Base-by-base conservation (phyloP, 495 filamentous ascomycete species). In the Annulohypoxylon bovei region DNA sequence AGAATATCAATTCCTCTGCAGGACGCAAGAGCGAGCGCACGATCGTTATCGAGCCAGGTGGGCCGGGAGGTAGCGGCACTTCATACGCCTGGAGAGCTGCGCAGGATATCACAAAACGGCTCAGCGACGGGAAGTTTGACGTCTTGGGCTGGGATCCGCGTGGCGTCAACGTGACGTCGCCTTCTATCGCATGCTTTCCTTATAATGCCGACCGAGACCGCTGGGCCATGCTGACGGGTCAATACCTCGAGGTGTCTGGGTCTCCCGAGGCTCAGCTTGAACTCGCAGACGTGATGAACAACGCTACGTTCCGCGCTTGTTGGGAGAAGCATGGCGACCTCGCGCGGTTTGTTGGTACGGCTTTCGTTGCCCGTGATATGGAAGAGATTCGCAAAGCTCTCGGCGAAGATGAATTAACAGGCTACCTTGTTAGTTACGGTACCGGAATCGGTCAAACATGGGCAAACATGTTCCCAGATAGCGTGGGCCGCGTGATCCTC, bases 341-440 rank as follows among this genome's bases (percentile, higher is more conserved):
- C 0, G 74, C 72, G 6, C 78, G 79, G 14, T 84, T 84, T 40
- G 50, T 83, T 1, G 68, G 73, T 40, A 84, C 82, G 23, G 77
- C 81, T 0, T 76, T 80, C 46, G 83, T 86, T 8, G 81, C 81
- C 8, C 77, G 80, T 27, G 84, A 87, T 68, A 75, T 86, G 71
- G 78, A 86, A 27, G 79, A 83, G 64, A 86, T 86, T 61, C 78
- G 84, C 20, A 83, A 79, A 42, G 79, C 81, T 2, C 81, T 85
- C 40, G 79, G 77, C 27, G 80, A 85, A 68, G 77, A 80, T 20
- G 80, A 83, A 54, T 20, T 91, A 18, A 81, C 87, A 5, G 90
- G 87, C 50, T 90, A 90, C 81, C 86, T 90, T 8, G 85, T 90
- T 14, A 89, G 87, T n/a, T 92, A 92, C 69, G 90, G 90, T 3